These are phyloP conservation scores for Clonostachys chloroleuca DNA, from an alignment of 2,329 filamentous ascomycete species.

Conservation along the genomic window DNA sequence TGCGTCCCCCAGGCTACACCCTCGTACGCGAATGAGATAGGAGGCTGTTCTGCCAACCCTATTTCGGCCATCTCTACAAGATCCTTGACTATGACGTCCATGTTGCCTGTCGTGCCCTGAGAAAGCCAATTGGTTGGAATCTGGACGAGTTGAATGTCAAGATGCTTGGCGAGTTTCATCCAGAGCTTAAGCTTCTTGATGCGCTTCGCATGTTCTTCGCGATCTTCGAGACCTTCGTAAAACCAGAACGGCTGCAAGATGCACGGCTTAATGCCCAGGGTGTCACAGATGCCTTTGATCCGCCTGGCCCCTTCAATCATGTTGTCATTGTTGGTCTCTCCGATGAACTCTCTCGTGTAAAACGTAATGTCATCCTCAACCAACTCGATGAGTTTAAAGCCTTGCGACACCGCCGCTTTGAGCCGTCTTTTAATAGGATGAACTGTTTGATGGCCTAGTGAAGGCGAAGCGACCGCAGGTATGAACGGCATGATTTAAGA, in stretches of 20 bases:
- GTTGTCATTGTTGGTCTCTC: conserved; percentile 28
- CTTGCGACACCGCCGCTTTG: conserved; percentile 59
- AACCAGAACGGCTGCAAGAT: conserved; percentile 74
- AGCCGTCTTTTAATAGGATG: conserved; percentile 43
- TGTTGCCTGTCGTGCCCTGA: conserved; percentile 35
- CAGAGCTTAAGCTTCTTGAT: conserved; percentile 63
- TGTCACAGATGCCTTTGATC: conserved; percentile 52
- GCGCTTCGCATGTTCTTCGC: conserved; percentile 48
- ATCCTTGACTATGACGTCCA: conserved; percentile 56
- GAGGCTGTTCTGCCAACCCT: conserved; percentile 49
- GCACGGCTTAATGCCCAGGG: conserved; percentile 52
- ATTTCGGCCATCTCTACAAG: conserved; percentile 63
- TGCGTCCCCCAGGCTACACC: conserved; percentile 68
- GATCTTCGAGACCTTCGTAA: conserved; percentile 69
- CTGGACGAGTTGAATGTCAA: conserved; percentile 68
- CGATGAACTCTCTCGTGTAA: conserved; percentile 41
- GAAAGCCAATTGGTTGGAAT: conserved; percentile 66
- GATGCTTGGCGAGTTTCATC: conserved; percentile 60
- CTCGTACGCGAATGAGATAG: conserved; percentile 69
- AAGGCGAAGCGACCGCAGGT: background rate
- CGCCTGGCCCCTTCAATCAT: conserved; percentile 26
- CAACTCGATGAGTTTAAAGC: conserved; percentile 67
- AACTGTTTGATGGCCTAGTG: background rate
- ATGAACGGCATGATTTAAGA: background rate
- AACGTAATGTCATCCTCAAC: conserved; percentile 73